Percentiles rank a stretch among this genome's conserved stretches.
Evolutionary conservation across 164 flowering plant genomes (phyloP).

Genomic region (Vitis labrusca): DNA sequence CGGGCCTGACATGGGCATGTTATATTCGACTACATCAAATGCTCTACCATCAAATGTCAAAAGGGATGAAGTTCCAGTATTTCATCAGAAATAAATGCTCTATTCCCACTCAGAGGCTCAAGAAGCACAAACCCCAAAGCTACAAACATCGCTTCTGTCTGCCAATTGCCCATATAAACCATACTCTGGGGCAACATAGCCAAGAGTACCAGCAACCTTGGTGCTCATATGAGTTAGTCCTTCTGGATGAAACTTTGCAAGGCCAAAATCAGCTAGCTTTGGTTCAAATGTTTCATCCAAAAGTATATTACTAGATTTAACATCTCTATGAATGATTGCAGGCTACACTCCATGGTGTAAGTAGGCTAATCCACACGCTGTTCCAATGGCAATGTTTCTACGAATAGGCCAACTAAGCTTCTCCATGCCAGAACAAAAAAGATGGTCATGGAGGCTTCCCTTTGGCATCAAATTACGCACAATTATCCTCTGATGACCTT

Average conservation of each 20-base stretch:
- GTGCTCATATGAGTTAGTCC: slow-evolving; percentile 21
- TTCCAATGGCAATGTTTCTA: slow-evolving; percentile 22
- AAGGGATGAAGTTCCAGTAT: neutral
- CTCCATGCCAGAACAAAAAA: slow-evolving; percentile 2
- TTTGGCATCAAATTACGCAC: slow-evolving; percentile 20
- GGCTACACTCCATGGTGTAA: slow-evolving; percentile 23
- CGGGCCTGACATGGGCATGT: slow-evolving; percentile 8
- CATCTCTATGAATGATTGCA: slow-evolving; percentile 24
- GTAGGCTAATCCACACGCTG: slow-evolving; percentile 22
- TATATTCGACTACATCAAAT: slow-evolving; percentile 17
- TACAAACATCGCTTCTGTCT: slow-evolving; percentile 21
- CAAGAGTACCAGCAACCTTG: slow-evolving; percentile 24
- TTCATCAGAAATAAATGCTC: slow-evolving; percentile 7
- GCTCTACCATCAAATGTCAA: slow-evolving; percentile 12
- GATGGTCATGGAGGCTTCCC: slow-evolving; percentile 26
- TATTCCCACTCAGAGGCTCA: slow-evolving; percentile 22
- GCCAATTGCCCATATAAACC: slow-evolving; percentile 22
- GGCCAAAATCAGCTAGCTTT: slow-evolving; percentile 27
- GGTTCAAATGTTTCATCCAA: slow-evolving; percentile 24
- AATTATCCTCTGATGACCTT: slow-evolving; percentile 22
- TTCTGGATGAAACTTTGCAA: slow-evolving; percentile 20
- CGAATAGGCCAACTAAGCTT: slow-evolving; percentile 19
- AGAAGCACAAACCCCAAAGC: slow-evolving; percentile 26
- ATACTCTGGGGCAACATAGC: slow-evolving; percentile 29
- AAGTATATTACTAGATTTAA: slow-evolving; percentile 24